Base-by-base conservation (phyloP, 2,329 filamentous ascomycete genomes). In the Fusarium anthophilum region DNA sequence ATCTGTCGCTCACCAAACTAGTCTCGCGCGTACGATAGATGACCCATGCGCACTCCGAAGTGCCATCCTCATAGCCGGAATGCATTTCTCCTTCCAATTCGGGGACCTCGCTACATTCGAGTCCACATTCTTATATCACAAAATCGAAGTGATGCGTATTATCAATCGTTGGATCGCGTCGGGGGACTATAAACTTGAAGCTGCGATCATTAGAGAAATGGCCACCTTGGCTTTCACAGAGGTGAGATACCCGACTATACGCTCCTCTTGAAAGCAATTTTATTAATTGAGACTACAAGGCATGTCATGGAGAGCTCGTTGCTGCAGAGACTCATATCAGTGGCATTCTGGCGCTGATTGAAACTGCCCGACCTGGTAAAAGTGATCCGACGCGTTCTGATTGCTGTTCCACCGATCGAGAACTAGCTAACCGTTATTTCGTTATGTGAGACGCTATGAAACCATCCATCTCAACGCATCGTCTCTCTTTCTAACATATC, bases 81-180 rank as follows among this genome's bases (percentile, higher is more conserved):
- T 71, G 54, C 67, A 71, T 35, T 71, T 70, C 22, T 60, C 61
- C 1, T 71, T 66, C 11, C 62, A 71, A 5, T 56, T 48, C 8
- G 67, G 62, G 7, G 38, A 48, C 24, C 50, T 71, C 5, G 41
- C 44, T 1, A 26, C 13, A 1, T 70, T 71, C 5, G 67, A 71
- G 15, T 35, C 67, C 4, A 71, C 69, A 0, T 67, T 71, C 5
- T 17, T 71, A 0, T 71, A 47, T 17, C 67, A 71, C 3, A 71
- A 70, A 13, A 30, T 71, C 2, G 54, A 71, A 30, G 57, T 66
- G 1, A 71, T 71, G 30, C 56, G 51, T 8, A 22, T 53, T 1
- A 61, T 71, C 13, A 71, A 71, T 15, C 20, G 32, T 5, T 70
- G 68, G 68, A 70, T 70, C 2, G 55, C 65, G 3, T 39, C 24